phyloP scores from a whole-genome alignment of 495 filamentous ascomycete species.

The Glonium stellatum region DNA sequence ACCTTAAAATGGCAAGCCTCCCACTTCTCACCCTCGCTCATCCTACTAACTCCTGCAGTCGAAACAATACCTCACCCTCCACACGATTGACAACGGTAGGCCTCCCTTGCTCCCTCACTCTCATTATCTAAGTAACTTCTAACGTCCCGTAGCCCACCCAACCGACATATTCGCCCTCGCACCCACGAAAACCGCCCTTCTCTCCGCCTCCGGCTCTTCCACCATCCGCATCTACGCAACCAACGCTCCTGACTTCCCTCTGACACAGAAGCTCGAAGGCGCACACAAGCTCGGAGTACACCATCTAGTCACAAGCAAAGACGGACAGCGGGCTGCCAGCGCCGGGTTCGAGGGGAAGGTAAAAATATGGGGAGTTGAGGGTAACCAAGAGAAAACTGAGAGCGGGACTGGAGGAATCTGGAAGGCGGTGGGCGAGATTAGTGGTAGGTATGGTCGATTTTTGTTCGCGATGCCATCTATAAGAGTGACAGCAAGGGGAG shows the following conservation, averaged over 20 bases:
- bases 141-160: constrained; percentile 58
- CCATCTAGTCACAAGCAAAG: constrained; percentile 64
- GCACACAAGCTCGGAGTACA: constrained; percentile 85
- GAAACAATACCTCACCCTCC: constrained; percentile 91
- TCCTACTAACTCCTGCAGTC: constrained; percentile 51
- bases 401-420: constrained; percentile 18
- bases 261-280: constrained; percentile 64
- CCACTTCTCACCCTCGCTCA: neutral
- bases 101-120: neutral
- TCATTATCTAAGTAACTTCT: neutral
- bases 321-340: constrained; percentile 66
- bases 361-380: constrained; percentile 57
- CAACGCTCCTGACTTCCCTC: constrained; percentile 58
- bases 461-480: neutral
- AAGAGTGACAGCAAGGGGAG: neutral
- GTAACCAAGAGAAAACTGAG: neutral
- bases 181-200: constrained; percentile 63
- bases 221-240: constrained; percentile 71
- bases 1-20: constrained; percentile 12
- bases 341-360: constrained; percentile 83
- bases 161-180: constrained; percentile 87
- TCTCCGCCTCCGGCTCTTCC: constrained; percentile 80
- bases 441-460: constrained; percentile 43
- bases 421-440: constrained; percentile 40
- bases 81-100: constrained; percentile 80